Percentiles rank a stretch among this genome's conserved stretches.
Evolutionary conservation across 257 asterid species (phyloP).

Genomic region (Ligustrum vulgare): DNA sequence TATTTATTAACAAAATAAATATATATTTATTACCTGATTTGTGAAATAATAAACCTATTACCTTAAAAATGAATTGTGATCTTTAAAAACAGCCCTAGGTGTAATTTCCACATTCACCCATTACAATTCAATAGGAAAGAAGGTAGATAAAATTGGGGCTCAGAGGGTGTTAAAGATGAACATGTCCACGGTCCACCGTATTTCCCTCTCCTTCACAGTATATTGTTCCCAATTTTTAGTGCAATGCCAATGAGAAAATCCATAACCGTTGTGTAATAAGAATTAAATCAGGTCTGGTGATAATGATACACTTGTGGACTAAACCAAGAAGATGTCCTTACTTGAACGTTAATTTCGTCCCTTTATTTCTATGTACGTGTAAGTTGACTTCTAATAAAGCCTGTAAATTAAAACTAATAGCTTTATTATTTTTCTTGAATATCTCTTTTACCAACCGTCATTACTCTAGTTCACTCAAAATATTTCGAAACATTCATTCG

Average conservation of each 20-base stretch:
- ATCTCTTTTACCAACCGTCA: neutral
- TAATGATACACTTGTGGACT: neutral
- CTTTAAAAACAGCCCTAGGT: no score
- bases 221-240: neutral
- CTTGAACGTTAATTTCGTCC: no score
- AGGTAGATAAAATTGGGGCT: neutral
- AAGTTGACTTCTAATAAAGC: no score
- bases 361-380: no score
- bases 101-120: no score
- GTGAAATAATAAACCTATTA: no score
- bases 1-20: no score
- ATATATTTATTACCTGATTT: no score
- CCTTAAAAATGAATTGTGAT: no score
- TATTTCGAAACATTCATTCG: neutral
- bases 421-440: no score
- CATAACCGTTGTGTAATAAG: neutral
- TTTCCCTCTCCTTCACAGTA: neutral
- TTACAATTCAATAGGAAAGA: no score
- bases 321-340: neutral
- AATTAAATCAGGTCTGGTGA: neutral
- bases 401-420: no score
- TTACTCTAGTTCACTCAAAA: neutral
- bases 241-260: neutral
- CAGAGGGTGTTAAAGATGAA: neutral
- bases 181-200: neutral